Percentiles rank a stretch among this genome's conserved stretches.
Conservation (phyloP, 345 rosid species). For the Nephelium lappaceum region DNA sequence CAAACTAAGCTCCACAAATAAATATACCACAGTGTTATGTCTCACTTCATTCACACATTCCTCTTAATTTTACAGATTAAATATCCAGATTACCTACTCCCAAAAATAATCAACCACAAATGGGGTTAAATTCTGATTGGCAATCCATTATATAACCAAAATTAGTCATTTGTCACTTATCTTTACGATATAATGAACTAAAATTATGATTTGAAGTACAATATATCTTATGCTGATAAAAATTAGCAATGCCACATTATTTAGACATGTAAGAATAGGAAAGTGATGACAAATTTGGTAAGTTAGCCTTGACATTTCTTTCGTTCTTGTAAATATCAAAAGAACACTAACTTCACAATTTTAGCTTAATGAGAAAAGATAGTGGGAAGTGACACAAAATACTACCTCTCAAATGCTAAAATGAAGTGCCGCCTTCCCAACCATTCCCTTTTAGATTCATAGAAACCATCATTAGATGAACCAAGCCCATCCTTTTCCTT, state of each 20-base stretch:
- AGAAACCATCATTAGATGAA: slow-evolving; percentile 86
- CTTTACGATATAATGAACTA: neutral
- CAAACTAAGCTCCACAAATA: neutral
- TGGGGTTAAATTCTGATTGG: neutral
- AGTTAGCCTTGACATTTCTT: neutral
- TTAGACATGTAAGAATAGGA: neutral
- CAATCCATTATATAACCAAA: neutral
- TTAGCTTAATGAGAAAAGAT: neutral
- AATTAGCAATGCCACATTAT: neutral
- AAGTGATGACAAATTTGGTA: neutral
- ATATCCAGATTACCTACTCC: neutral
- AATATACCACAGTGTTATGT: neutral
- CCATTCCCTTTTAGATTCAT: slow-evolving; percentile 98
- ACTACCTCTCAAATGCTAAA: slow-evolving; percentile 92
- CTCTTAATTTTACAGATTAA: neutral
- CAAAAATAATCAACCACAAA: neutral
- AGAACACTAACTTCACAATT: neutral
- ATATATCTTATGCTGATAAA: neutral
- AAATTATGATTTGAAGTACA: neutral
- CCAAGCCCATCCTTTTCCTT: slow-evolving; percentile 83
- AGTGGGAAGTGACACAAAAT: neutral
- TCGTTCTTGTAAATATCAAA: neutral
- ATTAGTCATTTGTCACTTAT: neutral
- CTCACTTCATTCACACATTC: slow-evolving; percentile 6
- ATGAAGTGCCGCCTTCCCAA: slow-evolving; percentile 87